phyloP scores from a whole-genome alignment of 768 basidiomycete species.

The Pleurotus sapidus region DNA sequence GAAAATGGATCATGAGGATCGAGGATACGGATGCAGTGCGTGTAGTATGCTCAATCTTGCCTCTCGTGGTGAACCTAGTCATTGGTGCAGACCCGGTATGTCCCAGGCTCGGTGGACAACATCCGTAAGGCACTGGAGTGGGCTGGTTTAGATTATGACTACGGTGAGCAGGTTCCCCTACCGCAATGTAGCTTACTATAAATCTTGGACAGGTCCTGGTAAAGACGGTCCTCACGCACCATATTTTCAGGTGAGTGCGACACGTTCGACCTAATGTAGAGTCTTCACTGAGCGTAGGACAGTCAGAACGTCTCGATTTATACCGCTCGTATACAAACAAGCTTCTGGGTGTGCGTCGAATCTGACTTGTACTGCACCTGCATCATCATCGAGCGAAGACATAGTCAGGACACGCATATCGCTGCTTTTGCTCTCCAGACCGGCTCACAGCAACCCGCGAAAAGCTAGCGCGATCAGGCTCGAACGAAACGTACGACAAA shows the following conservation, averaged over 20 bases:
- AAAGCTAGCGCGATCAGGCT: conserved; percentile 68
- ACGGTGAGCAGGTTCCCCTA: conserved; percentile 50
- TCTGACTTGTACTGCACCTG: background rate
- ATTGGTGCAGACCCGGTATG: conserved; percentile 28
- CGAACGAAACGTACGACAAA: conserved; percentile 83
- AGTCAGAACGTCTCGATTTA: conserved; percentile 89
- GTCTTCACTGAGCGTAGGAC: background rate
- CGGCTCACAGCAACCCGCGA: conserved; percentile 67
- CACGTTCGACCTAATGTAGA: background rate
- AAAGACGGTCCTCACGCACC: conserved; percentile 72
- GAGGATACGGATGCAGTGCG: conserved; percentile 92
- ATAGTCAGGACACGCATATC: conserved; percentile 87
- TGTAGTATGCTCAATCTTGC: too few relatives aligned
- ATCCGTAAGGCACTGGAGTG: conserved; percentile 77
- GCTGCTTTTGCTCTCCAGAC: conserved; percentile 88
- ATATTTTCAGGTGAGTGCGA: conserved; percentile 72
- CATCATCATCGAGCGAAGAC: background rate
- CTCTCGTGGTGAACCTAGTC: conserved; percentile 17
- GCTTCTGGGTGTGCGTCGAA: conserved; percentile 65
- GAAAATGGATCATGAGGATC: conserved; percentile 88
- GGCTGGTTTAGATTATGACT: conserved; percentile 91
- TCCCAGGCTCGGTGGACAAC: conserved; percentile 82
- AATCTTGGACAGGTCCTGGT: conserved; percentile 60
- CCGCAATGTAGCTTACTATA: background rate
- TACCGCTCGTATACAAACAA: conserved; percentile 73